Evolutionary conservation across 164 flowering plant species (phyloP).

Genomic region (Kalanchoe fedtschenkoi): DNA sequence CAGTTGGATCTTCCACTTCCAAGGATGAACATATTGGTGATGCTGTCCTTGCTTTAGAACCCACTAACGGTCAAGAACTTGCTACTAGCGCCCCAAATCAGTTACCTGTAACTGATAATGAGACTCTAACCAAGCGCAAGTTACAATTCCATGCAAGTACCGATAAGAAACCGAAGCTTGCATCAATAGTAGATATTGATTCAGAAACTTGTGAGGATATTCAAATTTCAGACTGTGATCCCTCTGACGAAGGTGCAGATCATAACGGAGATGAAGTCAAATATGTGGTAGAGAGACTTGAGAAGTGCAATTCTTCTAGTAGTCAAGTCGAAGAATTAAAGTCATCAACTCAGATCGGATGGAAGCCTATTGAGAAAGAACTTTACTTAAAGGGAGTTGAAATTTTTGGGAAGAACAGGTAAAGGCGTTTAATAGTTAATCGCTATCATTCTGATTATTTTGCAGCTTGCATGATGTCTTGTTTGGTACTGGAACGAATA

Average conservation of each 20-base stretch:
- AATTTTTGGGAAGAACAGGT: constrained; percentile 96
- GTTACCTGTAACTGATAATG: constrained; percentile 5
- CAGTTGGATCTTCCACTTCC: background rate
- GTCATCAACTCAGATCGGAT: constrained; percentile 22
- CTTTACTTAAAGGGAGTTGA: constrained; percentile 82
- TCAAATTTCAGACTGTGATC: constrained; percentile 8
- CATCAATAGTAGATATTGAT: too few relatives aligned
- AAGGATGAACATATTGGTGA: background rate
- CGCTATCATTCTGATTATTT: background rate
- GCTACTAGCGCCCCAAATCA: constrained; percentile 12
- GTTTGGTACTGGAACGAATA: background rate
- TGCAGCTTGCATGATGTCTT: background rate
- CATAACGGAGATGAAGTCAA: constrained; percentile 13
- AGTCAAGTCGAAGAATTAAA: constrained; percentile 14
- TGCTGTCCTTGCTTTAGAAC: constrained; percentile 13
- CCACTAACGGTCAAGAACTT: constrained; percentile 13
- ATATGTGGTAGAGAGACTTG: constrained; percentile 14
- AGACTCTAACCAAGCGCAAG: constrained; percentile 23
- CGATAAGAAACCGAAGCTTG: constrained; percentile 26
- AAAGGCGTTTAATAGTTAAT: constrained; percentile 3
- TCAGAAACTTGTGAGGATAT: constrained; percentile 11
- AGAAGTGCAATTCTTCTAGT: constrained; percentile 14
- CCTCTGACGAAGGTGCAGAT: constrained; percentile 14
- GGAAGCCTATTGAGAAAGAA: constrained; percentile 88
- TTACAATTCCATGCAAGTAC: constrained; percentile 3